phyloP scores from a whole-genome alignment of 2,329 filamentous ascomycete species.

The Thielaviopsis euricoi region DNA sequence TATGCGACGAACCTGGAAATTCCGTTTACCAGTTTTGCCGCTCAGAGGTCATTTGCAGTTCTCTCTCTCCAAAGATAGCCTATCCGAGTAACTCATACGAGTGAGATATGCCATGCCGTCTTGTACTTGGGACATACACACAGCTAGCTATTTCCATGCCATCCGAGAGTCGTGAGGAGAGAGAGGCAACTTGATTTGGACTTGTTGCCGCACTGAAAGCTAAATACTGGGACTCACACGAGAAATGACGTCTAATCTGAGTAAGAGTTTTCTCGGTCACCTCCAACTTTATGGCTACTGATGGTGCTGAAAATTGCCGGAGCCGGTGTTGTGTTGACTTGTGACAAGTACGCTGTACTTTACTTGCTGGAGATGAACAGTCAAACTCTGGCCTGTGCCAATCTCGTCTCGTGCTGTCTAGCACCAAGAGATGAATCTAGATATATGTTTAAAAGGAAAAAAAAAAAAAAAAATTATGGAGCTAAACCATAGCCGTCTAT shows the following conservation, averaged over 20 bases:
- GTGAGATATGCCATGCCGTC: neutral
- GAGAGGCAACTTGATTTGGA: neutral
- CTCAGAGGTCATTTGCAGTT: neutral
- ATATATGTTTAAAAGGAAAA: too few species aligned
- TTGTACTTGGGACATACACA: too few species aligned
- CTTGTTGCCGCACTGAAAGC: neutral
- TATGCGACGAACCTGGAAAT: neutral
- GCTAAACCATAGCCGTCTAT: neutral
- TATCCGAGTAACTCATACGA: neutral
- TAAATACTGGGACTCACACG: neutral
- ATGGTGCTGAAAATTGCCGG: too few species aligned
- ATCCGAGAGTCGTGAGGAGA: too few species aligned
- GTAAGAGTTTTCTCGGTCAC: neutral
- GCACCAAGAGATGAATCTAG: too few species aligned
- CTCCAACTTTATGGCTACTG: neutral
- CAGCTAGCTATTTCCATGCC: too few species aligned
- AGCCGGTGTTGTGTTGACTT: too few species aligned
- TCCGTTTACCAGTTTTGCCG: neutral
- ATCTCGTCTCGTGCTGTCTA: neutral
- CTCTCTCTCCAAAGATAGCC: neutral
- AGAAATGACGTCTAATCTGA: neutral
- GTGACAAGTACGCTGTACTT: too few species aligned
- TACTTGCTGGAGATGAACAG: too few species aligned
- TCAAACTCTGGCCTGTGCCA: neutral
- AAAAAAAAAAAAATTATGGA: neutral